phyloP scores from a whole-genome alignment of 345 rosid species.

The Eucalyptus viminalis region DNA sequence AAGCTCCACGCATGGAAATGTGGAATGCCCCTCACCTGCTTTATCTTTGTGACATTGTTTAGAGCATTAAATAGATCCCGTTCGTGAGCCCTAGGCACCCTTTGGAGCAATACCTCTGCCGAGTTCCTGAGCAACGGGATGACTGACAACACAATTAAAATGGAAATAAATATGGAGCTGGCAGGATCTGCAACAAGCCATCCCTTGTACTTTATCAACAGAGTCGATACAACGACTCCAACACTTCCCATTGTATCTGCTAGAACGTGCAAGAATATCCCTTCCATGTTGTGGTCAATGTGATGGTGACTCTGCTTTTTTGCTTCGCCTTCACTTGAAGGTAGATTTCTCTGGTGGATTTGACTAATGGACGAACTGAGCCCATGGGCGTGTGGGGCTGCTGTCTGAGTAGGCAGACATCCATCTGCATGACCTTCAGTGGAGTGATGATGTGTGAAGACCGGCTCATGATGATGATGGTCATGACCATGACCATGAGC shows the following conservation, averaged over 20 bases:
- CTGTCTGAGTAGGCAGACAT: not conserved
- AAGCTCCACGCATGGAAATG: slow-evolving; percentile 86
- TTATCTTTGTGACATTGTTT: slow-evolving; percentile 31
- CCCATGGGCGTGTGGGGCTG: not conserved
- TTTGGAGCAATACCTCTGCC: slow-evolving; percentile 77
- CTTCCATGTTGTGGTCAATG: slow-evolving; percentile 99
- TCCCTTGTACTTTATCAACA: slow-evolving; percentile 88
- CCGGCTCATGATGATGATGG: not conserved
- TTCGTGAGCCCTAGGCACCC: slow-evolving; percentile 77
- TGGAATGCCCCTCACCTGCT: slow-evolving; percentile 56
- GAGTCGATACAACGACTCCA: slow-evolving; percentile 93
- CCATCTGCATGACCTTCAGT: not conserved
- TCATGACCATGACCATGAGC: not conserved
- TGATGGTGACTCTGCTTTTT: slow-evolving; percentile 27
- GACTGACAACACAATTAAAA: slow-evolving; percentile 77
- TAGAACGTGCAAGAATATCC: slow-evolving; percentile 86
- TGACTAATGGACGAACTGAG: not conserved
- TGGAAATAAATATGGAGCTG: slow-evolving; percentile 84
- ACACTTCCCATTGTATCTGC: slow-evolving; percentile 98
- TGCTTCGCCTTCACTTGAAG: not conserved
- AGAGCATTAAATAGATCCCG: slow-evolving; percentile 42
- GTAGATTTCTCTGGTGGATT: not conserved
- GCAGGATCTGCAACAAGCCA: slow-evolving; percentile 99
- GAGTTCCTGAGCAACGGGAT: slow-evolving; percentile 88
- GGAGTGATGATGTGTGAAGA: not conserved